Conservation (phyloP, 176 grass and related monocot species). For the Oryza glumipatula region DNA sequence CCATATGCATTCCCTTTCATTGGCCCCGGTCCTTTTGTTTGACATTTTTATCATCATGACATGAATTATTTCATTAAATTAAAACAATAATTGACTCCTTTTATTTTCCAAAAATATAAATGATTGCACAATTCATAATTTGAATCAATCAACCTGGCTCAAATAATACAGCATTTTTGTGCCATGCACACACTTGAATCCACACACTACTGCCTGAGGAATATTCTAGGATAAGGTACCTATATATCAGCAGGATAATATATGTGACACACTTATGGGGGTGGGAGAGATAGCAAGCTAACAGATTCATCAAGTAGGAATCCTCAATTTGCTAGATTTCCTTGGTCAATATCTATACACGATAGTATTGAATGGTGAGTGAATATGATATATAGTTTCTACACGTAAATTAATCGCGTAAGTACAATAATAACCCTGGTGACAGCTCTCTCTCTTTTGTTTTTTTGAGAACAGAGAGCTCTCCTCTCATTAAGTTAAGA, state of each 20-base stretch:
- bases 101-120: background rate
- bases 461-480: no score
- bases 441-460: background rate
- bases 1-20: background rate
- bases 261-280: background rate
- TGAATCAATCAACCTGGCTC: background rate
- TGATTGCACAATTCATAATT: slow-evolving; percentile 12
- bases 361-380: background rate
- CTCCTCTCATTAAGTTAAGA: background rate
- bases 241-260: background rate
- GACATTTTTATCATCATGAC: slow-evolving; percentile 27
- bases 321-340: background rate
- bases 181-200: background rate
- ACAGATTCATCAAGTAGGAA: background rate
- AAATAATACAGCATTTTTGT: slow-evolving; percentile 10
- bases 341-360: slow-evolving; percentile 6
- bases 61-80: background rate
- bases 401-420: slow-evolving; percentile 2
- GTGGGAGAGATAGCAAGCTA: background rate
- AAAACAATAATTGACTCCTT: background rate
- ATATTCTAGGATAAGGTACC: background rate
- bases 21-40: background rate
- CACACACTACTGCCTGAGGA: background rate
- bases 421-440: slow-evolving; percentile 1
- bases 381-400: slow-evolving; percentile 22